phyloP scores from a whole-genome alignment of 1,139 yeast genomes.

The Candida glucosophila region DNA sequence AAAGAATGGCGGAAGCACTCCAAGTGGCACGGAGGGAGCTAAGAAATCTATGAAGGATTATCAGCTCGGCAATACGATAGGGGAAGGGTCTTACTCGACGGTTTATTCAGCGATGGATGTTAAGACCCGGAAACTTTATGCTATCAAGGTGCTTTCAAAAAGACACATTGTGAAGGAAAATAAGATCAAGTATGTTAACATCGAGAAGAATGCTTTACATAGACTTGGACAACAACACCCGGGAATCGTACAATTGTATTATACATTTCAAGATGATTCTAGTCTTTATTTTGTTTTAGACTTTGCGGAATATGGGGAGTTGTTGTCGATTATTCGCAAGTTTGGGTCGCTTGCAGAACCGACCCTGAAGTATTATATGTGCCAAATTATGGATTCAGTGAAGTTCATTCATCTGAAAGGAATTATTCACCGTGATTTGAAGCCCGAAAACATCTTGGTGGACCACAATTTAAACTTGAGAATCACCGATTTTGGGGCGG shows the following conservation, averaged over 20 bases:
- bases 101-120: conserved; percentile 62
- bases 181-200: conserved; percentile 71
- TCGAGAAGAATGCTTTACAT: conserved; percentile 69
- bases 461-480: conserved; percentile 76
- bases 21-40: too few species aligned
- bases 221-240: conserved; percentile 57
- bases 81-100: conserved; percentile 79
- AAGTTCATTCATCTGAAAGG: conserved; percentile 78
- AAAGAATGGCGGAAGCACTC: too few species aligned
- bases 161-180: conserved; percentile 70
- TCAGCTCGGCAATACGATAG: conserved; percentile 61
- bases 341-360: conserved; percentile 73
- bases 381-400: conserved; percentile 81
- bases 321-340: conserved; percentile 60
- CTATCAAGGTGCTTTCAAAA: conserved; percentile 67
- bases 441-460: conserved; percentile 86
- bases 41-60: conserved; percentile 54
- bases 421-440: conserved; percentile 86
- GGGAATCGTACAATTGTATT: conserved; percentile 64
- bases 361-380: conserved; percentile 64
- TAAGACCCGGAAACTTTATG: conserved; percentile 50
- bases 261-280: conserved; percentile 71
- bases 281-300: conserved; percentile 68
- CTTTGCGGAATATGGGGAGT: conserved; percentile 75
- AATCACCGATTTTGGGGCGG: conserved; percentile 98